Evolutionary conservation across 495 filamentous ascomycete genomes (phyloP), one percentile per base, ranked within the genome.

Genomic region (Hypomontagnella monticulosa): DNA sequence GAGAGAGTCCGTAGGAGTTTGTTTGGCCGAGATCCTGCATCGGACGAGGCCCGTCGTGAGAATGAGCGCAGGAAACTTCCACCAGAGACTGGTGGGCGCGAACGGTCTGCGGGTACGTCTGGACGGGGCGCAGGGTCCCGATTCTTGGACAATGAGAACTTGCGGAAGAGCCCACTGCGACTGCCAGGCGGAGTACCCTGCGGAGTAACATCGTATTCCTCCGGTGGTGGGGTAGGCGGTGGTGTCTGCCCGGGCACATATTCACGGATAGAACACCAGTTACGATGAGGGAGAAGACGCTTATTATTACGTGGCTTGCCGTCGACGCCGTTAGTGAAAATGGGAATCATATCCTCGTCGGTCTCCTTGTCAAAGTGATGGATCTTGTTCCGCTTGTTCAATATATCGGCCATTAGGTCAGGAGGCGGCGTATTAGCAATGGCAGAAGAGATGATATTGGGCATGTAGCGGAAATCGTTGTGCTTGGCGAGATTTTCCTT

Each of bases 281-380:
- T 97, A 27, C 93, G 85, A 37, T 96, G 88, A 23, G 93, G 93
- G 10, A 99, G 83, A n/a, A 99, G 79, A 55, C 87, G 85, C 67
- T 92, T 94, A 76, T 99, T 99, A 71, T 96, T 97, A 61, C 95
- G 86, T 9, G 86, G 80, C 71, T 93, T 93, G 42, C 91, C 91
- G 69, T 97, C 93, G 2, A 97, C 92, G 70, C 96, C 95, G 48
- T 90, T 87, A 0, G 80, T 82, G 75, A 99, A 99, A 52, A 98
- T 87, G 1, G 95, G 92, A 51, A 97, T 92, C 90, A 98, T 94
- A 71, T 93, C 88, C 76, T 99, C 95, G 57, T 98, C 93, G 0
- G 95, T 97, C 61, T 93, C 83, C 51, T 78, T 75, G 73, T 94
- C 88, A 19, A 94, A 83, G 72, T 98, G 93, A 71, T 99, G 95